Evolutionary conservation across 2,329 filamentous ascomycete species (phyloP), one percentile per base, ranked within the genome.

Genomic region (Aspergillus neoniger): DNA sequence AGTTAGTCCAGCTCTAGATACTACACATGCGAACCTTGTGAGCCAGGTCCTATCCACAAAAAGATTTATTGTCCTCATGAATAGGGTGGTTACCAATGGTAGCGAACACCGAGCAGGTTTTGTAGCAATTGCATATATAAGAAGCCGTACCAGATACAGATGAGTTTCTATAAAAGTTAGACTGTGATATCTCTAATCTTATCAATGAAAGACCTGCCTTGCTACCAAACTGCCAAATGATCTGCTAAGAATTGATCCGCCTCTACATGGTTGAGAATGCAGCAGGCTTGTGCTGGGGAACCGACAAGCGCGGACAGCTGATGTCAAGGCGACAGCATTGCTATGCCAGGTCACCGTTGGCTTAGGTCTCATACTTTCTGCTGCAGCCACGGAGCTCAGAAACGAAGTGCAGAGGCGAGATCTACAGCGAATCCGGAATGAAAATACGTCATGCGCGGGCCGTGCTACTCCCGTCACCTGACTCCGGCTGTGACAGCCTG

Each of bases 161-260:
- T 9, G 48, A 25, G 1, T 14, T 58, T 61, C 68, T 70, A 65
- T 55, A 3, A 44, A 63, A 47, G 60, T 51, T 53, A 64, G 58
- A 55, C 8, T 19, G 12, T 32, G 36, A 30, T 55, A 43, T 9
- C 23, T 21, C 15, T 14, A 47, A 43, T 19, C 51, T 55, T 58
- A 21, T 50, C 57, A 50, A 25, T 15, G 21, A 50, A 52, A 56
- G 17, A 62, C 60, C 57, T 68, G 62, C 67, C 66, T 69, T 59
- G 58, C 57, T 23, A 47, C 28, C 41, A 52, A 58, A 41, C 57
- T 62, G 21, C 44, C 50, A 54, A 58, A 63, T 23, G 48, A 57
- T 44, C 55, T 59, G 32, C 23, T 50, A 59, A 8, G 17, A 21
- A 39, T 36, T 55, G 28, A 21, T 36, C 57, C n/a, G 48, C 44